Evolutionary conservation across 2,329 filamentous ascomycete species (phyloP), one percentile per base, ranked within the genome.

Genomic region (Trichoderma koningii): DNA sequence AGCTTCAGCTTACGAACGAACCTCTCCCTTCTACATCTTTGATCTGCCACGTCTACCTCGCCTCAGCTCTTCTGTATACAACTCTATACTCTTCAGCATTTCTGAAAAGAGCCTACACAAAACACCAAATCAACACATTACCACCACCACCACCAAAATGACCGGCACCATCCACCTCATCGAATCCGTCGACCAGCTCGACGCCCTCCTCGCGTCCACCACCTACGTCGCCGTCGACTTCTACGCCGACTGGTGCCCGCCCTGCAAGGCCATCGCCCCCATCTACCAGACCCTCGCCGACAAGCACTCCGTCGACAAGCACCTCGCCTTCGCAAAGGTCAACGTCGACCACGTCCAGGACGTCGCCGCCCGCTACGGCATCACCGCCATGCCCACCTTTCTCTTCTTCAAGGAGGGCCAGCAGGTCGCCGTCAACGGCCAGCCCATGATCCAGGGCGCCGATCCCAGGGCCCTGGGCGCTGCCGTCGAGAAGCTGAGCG

Each of bases 381-480:
- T 98, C 77, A 87, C 90, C 73, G 92, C 93, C 77, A 97, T 98
- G 94, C 94, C 94, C 56, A 96, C 93, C 12, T 97, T 98, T 79
- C 72, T 91, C 65, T 81, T 96, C 76, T 97, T 94, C 87, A 93
- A 93, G 84, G 80, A 89, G 69, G 92, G 90, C 70, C 69, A 70
- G 61, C 72, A 72, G 60, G 74, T 75, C 44, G 71, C 70, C 23
- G 74, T 76, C 14, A 72, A 75, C 26, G 73, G 73, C 4, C 64
- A 75, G 64, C 68, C 70, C 9, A 68, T 70, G 64, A 73, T 79
- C 66, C 73, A 71, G 64, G 77, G 77, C 12, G 77, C 76, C 1
- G 73, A 78, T 41, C 73, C 72, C 0, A 48, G 65, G 12, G 66
- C 66, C 7, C 68, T 79, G 19, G 71, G 69, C 7, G 73, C 73